phyloP scores from a whole-genome alignment of 768 basidiomycete genomes.

The Leccinum obscurum region DNA sequence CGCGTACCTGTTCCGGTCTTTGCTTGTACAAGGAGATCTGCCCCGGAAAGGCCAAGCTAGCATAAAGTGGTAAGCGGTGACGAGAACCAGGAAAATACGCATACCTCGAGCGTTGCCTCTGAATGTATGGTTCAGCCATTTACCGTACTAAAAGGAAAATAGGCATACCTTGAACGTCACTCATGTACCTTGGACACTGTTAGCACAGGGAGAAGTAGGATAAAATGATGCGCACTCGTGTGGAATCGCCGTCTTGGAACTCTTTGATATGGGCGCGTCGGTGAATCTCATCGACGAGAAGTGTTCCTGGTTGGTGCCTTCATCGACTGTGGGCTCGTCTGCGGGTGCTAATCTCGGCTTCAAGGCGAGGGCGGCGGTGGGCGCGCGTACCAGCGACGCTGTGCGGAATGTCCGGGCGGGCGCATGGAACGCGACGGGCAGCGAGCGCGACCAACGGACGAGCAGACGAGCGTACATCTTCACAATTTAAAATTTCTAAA shows the following conservation, averaged over 20 bases:
- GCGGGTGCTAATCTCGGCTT: conserved; percentile 10
- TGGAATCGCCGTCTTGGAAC: conserved; percentile 41
- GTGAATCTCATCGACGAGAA: conserved; percentile 30
- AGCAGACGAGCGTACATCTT: conserved; percentile 28
- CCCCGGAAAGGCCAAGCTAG: conserved; percentile 42
- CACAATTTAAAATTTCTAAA: background rate
- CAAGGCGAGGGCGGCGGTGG: conserved; percentile 11
- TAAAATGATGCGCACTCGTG: conserved; percentile 39
- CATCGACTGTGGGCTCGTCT: conserved; percentile 14
- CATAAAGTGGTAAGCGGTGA: conserved; percentile 4
- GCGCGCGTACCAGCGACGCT: conserved; percentile 11
- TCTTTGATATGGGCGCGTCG: conserved; percentile 38
- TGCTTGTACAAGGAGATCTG: conserved; percentile 51
- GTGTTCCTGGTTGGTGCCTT: conserved; percentile 26
- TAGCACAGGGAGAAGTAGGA: conserved; percentile 18
- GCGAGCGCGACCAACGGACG: conserved; percentile 22
- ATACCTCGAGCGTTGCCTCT: conserved; percentile 45
- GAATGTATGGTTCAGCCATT: background rate
- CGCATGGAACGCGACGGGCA: conserved; percentile 11
- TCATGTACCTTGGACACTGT: conserved; percentile 38
- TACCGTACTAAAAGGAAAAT: background rate
- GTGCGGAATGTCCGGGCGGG: conserved; percentile 16
- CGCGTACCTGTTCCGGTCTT: conserved; percentile 62
- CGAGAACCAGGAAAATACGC: background rate
- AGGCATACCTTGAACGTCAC: conserved; percentile 46